Conservation (phyloP, 2,329 filamentous ascomycete species). For the Penicillium sp. region DNA sequence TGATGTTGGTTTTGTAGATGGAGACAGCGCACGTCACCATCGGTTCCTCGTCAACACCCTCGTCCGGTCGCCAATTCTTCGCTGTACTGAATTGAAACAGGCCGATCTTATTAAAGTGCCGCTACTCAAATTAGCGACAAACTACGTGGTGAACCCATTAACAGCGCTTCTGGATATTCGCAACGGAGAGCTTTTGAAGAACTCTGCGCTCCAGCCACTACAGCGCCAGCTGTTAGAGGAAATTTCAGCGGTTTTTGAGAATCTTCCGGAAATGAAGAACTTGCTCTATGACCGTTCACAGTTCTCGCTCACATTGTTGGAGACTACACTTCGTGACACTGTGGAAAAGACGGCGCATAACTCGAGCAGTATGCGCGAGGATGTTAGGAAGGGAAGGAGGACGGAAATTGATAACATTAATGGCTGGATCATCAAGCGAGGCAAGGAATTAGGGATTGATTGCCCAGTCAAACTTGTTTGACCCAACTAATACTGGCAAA, state of each 20-base stretch:
- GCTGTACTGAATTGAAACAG: slow-evolving; percentile 11
- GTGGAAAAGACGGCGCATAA: slow-evolving; percentile 17
- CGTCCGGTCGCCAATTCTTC: slow-evolving; percentile 9
- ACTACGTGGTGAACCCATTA: slow-evolving; percentile 18
- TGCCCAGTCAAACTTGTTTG: slow-evolving; percentile 11
- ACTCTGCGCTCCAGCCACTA: slow-evolving; percentile 6
- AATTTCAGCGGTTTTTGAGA: slow-evolving; percentile 13
- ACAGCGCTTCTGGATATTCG: slow-evolving; percentile 17
- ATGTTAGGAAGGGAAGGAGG: slow-evolving; percentile 11
- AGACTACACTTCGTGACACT: slow-evolving; percentile 10
- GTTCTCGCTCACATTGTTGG: slow-evolving; percentile 8
- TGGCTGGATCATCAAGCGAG: slow-evolving; percentile 16
- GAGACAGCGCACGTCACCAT: not conserved
- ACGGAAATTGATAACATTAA: slow-evolving; percentile 20
- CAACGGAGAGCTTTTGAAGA: slow-evolving; percentile 12
- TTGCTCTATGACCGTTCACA: slow-evolving; percentile 3
- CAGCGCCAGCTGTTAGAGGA: slow-evolving; percentile 6
- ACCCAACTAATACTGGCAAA: slow-evolving; percentile 17
- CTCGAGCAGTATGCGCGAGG: slow-evolving; percentile 21
- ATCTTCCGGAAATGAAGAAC: slow-evolving; percentile 4
- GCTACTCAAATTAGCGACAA: slow-evolving; percentile 16
- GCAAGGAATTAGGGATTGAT: slow-evolving; percentile 10
- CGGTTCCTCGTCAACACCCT: slow-evolving; percentile 8
- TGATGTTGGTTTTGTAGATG: slow-evolving; percentile 10
- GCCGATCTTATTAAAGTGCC: slow-evolving; percentile 11